Conservation (phyloP, 2,329 filamentous ascomycete species). For the Graphiopsis chlorocephala region DNA sequence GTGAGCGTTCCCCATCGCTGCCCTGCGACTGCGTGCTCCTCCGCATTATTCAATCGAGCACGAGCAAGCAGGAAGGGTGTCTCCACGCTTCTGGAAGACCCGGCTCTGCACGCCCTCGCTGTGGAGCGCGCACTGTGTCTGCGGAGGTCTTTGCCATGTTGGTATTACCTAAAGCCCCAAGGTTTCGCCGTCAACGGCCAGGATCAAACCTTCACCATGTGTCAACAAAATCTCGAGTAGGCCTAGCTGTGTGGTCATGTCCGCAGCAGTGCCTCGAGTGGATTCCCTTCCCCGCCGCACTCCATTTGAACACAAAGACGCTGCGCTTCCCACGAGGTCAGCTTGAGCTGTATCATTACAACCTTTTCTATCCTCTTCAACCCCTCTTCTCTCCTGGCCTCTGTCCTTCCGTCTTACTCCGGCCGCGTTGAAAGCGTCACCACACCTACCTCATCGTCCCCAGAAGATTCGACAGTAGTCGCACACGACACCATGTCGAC, state of each 20-base stretch:
- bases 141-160: conserved; percentile 4
- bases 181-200: conserved; percentile 11
- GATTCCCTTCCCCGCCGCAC: conserved; percentile 13
- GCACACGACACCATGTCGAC: conserved; percentile 8
- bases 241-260: conserved; percentile 8
- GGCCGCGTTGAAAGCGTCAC: background rate
- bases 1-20: background rate
- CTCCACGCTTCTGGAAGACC: conserved; percentile 12
- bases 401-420: background rate
- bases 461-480: background rate
- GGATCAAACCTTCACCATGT: conserved; percentile 7
- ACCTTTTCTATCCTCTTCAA: background rate
- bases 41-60: background rate
- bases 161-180: conserved; percentile 13
- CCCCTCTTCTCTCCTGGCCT: background rate
- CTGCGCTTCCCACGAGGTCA: background rate
- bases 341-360: background rate
- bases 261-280: background rate
- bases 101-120: background rate
- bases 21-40: background rate
- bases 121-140: conserved; percentile 11
- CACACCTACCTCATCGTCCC: background rate
- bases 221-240: conserved; percentile 12
- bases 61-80: background rate
- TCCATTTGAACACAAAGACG: conserved; percentile 6